These are phyloP conservation scores for Fusarium sp. DNA, from an alignment of 2,329 filamentous ascomycete genomes.

Conservation along the genomic window DNA sequence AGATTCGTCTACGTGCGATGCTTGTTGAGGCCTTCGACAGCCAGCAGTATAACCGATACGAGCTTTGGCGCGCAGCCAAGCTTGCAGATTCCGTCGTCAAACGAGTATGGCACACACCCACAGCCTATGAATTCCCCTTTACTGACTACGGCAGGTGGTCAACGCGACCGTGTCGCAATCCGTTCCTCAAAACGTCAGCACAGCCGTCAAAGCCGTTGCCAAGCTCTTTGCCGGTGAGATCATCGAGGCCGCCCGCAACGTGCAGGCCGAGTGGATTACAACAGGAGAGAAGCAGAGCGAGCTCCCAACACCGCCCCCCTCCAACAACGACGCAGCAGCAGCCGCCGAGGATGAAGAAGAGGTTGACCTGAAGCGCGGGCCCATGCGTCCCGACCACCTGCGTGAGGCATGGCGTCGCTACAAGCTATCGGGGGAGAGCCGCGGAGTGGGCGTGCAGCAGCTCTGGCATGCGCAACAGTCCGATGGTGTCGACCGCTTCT, in stretches of 20 bases:
- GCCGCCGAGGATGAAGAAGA: conserved; percentile 42
- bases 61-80: conserved; percentile 77
- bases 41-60: conserved; percentile 78
- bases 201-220: conserved; percentile 80
- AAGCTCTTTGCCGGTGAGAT: conserved; percentile 84
- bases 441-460: conserved; percentile 70
- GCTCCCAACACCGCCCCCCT: conserved; percentile 57
- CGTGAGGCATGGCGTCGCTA: conserved; percentile 79
- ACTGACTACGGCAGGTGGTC: conserved; percentile 66
- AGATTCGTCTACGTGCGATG: conserved; percentile 68
- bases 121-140: neutral
- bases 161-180: conserved; percentile 86
- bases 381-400: conserved; percentile 79
- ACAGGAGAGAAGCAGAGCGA: conserved; percentile 70
- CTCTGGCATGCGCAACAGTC: conserved; percentile 72
- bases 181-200: conserved; percentile 78
- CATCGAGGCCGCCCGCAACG: conserved; percentile 76
- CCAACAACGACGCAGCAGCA: conserved; percentile 48
- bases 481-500: conserved; percentile 71
- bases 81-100: conserved; percentile 77
- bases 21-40: conserved; percentile 73
- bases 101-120: conserved; percentile 61
- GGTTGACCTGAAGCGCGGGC: conserved; percentile 58
- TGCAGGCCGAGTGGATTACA: conserved; percentile 78
- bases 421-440: conserved; percentile 71